Conservation (phyloP, 331 rosid genomes). For the Quercus tomentella region DNA sequence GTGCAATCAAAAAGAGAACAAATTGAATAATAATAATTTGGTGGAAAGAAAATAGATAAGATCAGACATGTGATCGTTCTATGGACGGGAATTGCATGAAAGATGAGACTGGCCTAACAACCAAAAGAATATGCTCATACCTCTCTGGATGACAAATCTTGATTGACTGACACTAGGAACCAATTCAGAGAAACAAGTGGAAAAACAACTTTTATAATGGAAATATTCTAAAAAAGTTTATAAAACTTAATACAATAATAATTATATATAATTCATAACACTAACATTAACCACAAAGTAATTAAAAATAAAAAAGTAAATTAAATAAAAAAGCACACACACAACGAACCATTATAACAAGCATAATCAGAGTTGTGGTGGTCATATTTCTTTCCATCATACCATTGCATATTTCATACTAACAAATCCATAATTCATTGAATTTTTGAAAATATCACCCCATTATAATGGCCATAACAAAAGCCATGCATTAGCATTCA, state of each 20-base stretch:
- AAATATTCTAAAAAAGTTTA: not conserved
- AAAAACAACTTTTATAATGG: not conserved
- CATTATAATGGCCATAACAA: not conserved
- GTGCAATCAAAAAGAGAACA: not conserved
- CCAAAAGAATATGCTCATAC: too few relatives aligned
- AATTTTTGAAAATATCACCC: not conserved
- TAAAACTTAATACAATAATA: not conserved
- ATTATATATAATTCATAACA: not conserved
- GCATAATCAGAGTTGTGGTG: not conserved
- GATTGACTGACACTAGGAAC: too few relatives aligned
- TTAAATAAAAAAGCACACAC: not conserved
- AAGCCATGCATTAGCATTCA: not conserved
- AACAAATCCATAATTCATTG: not conserved
- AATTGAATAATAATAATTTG: not conserved
- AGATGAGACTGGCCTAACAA: too few relatives aligned
- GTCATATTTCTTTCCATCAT: not conserved
- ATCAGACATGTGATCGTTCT: not conserved
- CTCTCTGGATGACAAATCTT: too few relatives aligned
- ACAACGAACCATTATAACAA: not conserved
- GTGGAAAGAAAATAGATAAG: not conserved
- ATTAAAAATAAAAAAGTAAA: not conserved
- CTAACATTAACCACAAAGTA: not conserved
- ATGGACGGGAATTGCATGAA: too few relatives aligned
- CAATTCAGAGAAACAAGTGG: not conserved
- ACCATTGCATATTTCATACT: not conserved